phyloP scores from a whole-genome alignment of 176 grass and related monocot genomes.

The Oryza meridionalis region DNA sequence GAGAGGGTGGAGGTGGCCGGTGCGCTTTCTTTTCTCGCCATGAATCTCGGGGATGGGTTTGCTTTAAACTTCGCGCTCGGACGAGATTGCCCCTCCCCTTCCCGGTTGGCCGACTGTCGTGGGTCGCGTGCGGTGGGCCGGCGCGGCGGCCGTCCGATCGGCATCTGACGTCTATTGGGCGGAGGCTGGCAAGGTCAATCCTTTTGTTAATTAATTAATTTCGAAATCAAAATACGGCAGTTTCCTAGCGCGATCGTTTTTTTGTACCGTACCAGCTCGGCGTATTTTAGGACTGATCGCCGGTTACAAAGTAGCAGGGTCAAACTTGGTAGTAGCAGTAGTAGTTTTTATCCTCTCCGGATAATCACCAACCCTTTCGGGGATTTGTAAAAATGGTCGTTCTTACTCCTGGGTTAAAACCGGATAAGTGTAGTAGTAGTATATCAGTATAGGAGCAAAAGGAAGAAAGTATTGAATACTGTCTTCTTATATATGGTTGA shows the following conservation, averaged over 20 bases:
- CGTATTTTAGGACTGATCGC: background rate
- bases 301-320: background rate
- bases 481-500: background rate
- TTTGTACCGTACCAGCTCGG: background rate
- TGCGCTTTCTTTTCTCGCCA: slow-evolving; percentile 40
- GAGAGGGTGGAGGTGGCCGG: slow-evolving; percentile 28
- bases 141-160: slow-evolving; percentile 41
- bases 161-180: background rate
- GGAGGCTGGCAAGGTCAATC: background rate
- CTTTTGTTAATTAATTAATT: background rate
- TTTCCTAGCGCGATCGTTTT: background rate
- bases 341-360: background rate
- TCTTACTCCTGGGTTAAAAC: background rate
- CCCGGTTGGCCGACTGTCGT: slow-evolving; percentile 35
- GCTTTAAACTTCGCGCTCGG: slow-evolving; percentile 43
- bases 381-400: background rate
- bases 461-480: background rate
- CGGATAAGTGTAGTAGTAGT: too few species aligned
- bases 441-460: too few species aligned
- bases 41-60: slow-evolving; percentile 40
- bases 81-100: slow-evolving; percentile 70
- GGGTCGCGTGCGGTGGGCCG: slow-evolving; percentile 22
- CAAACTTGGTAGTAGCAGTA: background rate
- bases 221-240: background rate
- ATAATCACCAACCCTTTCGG: background rate